These are phyloP conservation scores for Boletus sp. DNA, from an alignment of 1,284 basidiomycete species.

Conservation along the genomic window DNA sequence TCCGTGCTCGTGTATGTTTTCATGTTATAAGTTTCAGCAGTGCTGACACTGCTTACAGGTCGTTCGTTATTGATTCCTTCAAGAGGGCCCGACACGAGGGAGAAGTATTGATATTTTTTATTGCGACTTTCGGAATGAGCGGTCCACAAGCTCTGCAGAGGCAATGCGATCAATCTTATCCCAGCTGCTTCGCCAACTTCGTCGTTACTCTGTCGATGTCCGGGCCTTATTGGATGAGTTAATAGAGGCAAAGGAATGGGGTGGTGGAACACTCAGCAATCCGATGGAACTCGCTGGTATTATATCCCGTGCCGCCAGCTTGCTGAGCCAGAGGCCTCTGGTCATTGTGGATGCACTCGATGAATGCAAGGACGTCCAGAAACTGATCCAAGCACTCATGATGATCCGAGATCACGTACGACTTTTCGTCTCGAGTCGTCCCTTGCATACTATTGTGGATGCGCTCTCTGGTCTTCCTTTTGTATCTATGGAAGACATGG, in stretches of 20 bases:
- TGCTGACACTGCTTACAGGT: not conserved
- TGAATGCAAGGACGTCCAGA: slow-evolving; percentile 5
- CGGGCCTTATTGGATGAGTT: not conserved
- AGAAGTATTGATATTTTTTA: slow-evolving; percentile 8
- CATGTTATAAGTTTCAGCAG: not conserved
- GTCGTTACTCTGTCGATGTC: not conserved
- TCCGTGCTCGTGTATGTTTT: slow-evolving; percentile 4
- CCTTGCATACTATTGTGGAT: not conserved
- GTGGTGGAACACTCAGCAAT: not conserved
- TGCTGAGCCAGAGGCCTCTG: not conserved
- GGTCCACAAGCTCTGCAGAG: slow-evolving; percentile 1
- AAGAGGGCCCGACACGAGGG: not conserved
- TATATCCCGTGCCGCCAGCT: not conserved
- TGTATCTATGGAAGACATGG: slow-evolving; percentile 7
- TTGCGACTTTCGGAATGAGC: slow-evolving; percentile 2
- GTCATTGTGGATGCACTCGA: slow-evolving; percentile 14
- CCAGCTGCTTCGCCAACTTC: slow-evolving; percentile 6
- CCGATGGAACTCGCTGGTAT: slow-evolving; percentile 2
- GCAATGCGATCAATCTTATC: slow-evolving; percentile 10
- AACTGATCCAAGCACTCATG: slow-evolving; percentile 5
- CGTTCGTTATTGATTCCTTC: slow-evolving; percentile 4
- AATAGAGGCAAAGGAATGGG: not conserved
- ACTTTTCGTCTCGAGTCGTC: slow-evolving; percentile 9
- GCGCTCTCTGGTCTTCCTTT: not conserved
- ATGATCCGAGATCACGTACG: not conserved